Conservation (phyloP, 2,329 filamentous ascomycete species). For the Cytospora schulzeri region DNA sequence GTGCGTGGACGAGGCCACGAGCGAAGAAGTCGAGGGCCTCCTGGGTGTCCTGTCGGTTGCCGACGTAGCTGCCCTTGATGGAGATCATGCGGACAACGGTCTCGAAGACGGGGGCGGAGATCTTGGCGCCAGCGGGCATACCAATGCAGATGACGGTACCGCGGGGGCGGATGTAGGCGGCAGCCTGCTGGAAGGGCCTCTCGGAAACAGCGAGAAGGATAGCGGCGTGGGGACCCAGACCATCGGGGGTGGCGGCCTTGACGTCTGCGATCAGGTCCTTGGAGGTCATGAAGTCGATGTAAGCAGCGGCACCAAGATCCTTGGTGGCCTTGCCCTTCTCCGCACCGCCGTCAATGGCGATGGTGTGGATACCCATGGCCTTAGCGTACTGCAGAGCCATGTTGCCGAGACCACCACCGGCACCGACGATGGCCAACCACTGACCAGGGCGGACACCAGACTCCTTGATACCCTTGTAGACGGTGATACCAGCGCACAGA, state of each 20-base stretch:
- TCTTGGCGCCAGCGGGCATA: conserved; percentile 76
- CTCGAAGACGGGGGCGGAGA: conserved; percentile 85
- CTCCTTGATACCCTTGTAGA: conserved; percentile 78
- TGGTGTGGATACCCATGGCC: conserved; percentile 81
- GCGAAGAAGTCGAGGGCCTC: conserved; percentile 92
- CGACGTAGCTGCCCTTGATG: conserved; percentile 93
- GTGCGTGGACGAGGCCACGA: conserved; percentile 80
- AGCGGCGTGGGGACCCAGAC: conserved; percentile 83
- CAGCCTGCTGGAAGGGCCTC: conserved; percentile 94
- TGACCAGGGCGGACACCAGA: conserved; percentile 66
- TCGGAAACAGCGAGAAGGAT: conserved; percentile 84
- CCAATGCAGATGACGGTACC: conserved; percentile 89
- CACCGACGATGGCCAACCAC: conserved; percentile 73
- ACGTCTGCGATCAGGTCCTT: conserved; percentile 83
- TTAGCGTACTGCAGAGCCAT: conserved; percentile 85
- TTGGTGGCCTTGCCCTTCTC: conserved; percentile 76
- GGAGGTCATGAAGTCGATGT: conserved; percentile 77
- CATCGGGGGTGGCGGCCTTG: conserved; percentile 76
- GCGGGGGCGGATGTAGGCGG: conserved; percentile 80
- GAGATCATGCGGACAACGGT: conserved; percentile 86
- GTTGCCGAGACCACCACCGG: conserved; percentile 70
- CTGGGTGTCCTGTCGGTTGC: conserved; percentile 82
- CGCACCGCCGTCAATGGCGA: conserved; percentile 81
- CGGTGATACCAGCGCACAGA: conserved; percentile 73
- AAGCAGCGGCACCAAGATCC: conserved; percentile 70